Percentiles rank a stretch among this genome's conserved stretches.
These are phyloP conservation scores for Cercospora citrullina DNA, from an alignment of 2,329 filamentous ascomycete genomes.

Conservation along the genomic window DNA sequence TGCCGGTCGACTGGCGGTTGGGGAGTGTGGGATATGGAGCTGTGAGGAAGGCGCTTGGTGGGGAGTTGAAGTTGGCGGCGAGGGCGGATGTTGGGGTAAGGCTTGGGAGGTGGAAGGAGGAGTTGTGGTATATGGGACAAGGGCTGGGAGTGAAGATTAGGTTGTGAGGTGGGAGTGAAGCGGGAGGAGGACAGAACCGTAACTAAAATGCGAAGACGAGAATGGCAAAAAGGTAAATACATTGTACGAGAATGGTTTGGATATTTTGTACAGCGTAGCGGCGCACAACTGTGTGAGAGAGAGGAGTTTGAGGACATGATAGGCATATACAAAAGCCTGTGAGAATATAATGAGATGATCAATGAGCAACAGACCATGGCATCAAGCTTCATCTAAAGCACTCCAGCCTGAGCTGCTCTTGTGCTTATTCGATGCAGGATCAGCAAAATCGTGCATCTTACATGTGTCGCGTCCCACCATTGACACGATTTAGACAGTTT, in stretches of 20 bases:
- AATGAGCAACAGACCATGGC: neutral
- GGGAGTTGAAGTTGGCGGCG: slow-evolving; percentile 75
- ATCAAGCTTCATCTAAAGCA: neutral
- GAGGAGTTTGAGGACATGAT: neutral
- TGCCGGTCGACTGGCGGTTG: slow-evolving; percentile 80
- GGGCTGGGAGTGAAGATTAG: slow-evolving; percentile 52
- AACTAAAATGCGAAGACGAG: neutral
- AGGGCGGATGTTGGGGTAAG: slow-evolving; percentile 72
- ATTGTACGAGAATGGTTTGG: neutral
- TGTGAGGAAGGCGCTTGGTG: slow-evolving; percentile 76
- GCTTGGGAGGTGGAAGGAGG: slow-evolving; percentile 70
- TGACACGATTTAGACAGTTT: neutral
- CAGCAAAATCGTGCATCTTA: neutral
- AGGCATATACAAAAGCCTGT: neutral
- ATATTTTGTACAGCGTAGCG: neutral
- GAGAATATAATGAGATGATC: neutral
- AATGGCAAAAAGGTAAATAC: neutral
- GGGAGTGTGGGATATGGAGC: slow-evolving; percentile 80
- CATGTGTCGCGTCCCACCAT: neutral
- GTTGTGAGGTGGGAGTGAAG: slow-evolving; percentile 35
- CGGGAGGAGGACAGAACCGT: neutral
- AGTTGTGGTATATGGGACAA: slow-evolving; percentile 56
- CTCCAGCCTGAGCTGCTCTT: neutral
- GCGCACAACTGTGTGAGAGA: neutral
- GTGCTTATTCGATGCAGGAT: neutral